A percentile compares a stretch with the other conserved stretches of the same genome.
These are phyloP conservation scores for Colletotrichum magnum DNA, from an alignment of 2,329 filamentous ascomycete species.

Conservation along the genomic window DNA sequence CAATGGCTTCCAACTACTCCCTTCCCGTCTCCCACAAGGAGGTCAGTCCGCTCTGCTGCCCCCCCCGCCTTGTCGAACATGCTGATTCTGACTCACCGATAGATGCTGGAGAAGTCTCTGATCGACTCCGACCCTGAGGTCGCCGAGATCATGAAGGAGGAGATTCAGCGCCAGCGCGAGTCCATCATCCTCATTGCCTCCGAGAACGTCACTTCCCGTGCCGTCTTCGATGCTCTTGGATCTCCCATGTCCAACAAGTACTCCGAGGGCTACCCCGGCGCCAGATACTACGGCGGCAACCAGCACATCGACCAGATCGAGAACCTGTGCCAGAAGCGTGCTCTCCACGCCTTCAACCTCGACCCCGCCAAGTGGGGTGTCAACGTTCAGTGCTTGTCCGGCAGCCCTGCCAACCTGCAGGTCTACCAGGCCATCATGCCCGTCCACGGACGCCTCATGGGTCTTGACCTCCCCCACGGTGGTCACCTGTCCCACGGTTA, in stretches of 20 bases:
- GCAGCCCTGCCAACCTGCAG: conserved; percentile 96
- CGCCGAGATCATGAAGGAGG: conserved; percentile 95
- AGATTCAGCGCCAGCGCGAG: conserved; percentile 97
- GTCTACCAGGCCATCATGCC: conserved; percentile 98
- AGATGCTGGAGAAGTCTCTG: conserved; percentile 98
- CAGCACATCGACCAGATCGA: conserved; percentile 98
- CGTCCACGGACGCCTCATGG: conserved; percentile 96
- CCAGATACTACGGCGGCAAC: conserved; percentile 99
- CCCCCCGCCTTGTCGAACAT: conserved; percentile 26
- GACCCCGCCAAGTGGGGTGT: conserved; percentile 95
- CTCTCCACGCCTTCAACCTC: conserved; percentile 90
- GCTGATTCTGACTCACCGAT: conserved; percentile 51
- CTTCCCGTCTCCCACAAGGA: conserved; percentile 69
- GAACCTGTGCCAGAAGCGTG: conserved; percentile 93
- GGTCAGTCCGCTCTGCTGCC: conserved; percentile 52
- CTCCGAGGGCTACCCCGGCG: conserved; percentile 97
- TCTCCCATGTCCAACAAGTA: conserved; percentile 99
- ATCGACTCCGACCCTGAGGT: conserved; percentile 94
- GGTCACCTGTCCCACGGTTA: conserved; percentile 97
- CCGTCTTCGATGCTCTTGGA: conserved; percentile 97
- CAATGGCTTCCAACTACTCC: conserved; percentile 63
- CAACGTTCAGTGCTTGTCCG: conserved; percentile 95
- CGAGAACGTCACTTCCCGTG: conserved; percentile 98
- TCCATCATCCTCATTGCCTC: conserved; percentile 99
- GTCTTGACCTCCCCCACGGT: conserved; percentile 93